These are phyloP conservation scores for Cutaneotrichosporon sp. DNA, from an alignment of 1,284 basidiomycete species.

Conservation along the genomic window DNA sequence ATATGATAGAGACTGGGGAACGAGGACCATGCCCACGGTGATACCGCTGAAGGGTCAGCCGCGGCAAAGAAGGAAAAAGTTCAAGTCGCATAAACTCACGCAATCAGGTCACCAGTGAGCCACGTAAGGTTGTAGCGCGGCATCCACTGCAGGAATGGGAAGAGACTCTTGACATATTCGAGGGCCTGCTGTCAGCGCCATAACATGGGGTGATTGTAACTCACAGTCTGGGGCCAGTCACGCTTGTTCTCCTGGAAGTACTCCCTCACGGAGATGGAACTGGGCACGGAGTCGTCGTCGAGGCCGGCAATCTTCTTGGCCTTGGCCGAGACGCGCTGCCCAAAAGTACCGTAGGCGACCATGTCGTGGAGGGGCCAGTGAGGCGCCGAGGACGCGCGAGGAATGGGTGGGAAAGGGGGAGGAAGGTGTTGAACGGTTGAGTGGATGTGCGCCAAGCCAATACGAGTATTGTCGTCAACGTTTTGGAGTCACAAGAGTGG, in stretches of 20 bases:
- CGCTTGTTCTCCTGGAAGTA: constrained; percentile 35
- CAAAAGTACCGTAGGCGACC: constrained; percentile 7
- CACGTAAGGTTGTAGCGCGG: constrained; percentile 66
- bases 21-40: constrained; percentile 86
- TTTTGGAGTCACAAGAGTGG: background rate
- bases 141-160: constrained; percentile 81
- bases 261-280: constrained; percentile 36
- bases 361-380: background rate
- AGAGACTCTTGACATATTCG: constrained; percentile 67
- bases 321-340: constrained; percentile 17
- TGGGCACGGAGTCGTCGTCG: constrained; percentile 38
- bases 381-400: background rate
- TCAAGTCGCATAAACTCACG: constrained; percentile 49
- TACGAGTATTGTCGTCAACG: constrained; percentile 5
- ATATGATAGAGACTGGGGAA: constrained; percentile 70
- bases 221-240: constrained; percentile 8
- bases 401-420: background rate
- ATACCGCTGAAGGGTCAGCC: constrained; percentile 57
- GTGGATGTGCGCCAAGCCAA: background rate
- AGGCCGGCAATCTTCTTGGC: constrained; percentile 41
- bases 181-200: constrained; percentile 54
- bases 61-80: background rate
- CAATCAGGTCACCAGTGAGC: constrained; percentile 70
- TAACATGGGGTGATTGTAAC: background rate
- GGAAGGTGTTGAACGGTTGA: background rate